Percentiles rank a stretch among this genome's conserved stretches.
Conservation (phyloP, 148 eudicot species). For the Rheum nobile region DNA sequence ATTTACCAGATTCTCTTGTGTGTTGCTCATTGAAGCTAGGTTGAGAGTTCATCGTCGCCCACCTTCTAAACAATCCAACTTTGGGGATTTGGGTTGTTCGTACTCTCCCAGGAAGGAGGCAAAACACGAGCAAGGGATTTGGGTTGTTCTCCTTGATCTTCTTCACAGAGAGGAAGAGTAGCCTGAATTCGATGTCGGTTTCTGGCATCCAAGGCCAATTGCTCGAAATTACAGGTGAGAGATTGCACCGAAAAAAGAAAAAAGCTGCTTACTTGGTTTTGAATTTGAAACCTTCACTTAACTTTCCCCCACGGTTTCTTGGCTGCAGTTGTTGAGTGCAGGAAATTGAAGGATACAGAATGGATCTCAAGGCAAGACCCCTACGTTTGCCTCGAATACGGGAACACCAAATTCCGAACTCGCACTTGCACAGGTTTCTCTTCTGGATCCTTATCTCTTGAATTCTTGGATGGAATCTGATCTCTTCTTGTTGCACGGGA, state of each 20-base stretch:
- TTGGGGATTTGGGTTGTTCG: too few species aligned
- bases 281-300: background rate
- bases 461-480: background rate
- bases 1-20: too few species aligned
- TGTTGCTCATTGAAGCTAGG: too few species aligned
- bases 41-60: too few species aligned
- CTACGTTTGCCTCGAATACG: slow-evolving; percentile 78
- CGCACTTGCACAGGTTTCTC: slow-evolving; percentile 67
- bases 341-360: slow-evolving; percentile 76
- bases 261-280: background rate
- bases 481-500: background rate
- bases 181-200: slow-evolving; percentile 39
- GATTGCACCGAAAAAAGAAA: background rate
- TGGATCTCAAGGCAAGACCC: slow-evolving; percentile 88
- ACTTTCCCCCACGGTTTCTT: background rate
- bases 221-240: slow-evolving; percentile 69
- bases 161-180: background rate
- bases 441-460: background rate
- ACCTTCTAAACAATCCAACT: too few species aligned
- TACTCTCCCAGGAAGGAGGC: too few species aligned
- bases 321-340: slow-evolving; percentile 52
- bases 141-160: background rate
- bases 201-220: slow-evolving; percentile 65
- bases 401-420: slow-evolving; percentile 52
- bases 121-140: too few species aligned